Evolutionary conservation across 352 stramenopile genomes (phyloP), one percentile per base, ranked within the genome.

Genomic region (Phytopythium litorale): DNA sequence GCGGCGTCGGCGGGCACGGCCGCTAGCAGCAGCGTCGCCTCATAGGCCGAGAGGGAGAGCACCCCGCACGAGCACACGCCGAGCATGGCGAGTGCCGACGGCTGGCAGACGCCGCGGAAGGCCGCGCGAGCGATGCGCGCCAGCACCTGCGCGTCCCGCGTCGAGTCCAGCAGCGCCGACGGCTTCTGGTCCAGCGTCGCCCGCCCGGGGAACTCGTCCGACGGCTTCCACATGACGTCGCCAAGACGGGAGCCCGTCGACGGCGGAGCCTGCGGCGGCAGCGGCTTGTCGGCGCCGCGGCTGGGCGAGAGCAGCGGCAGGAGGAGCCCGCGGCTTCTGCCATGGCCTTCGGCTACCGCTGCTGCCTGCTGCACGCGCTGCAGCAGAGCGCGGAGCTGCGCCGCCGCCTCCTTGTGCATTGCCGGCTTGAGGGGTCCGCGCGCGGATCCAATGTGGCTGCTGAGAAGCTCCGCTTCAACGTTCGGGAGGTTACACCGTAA

Each of bases 191-290:
- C 56, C 60, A 84, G 71, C 42, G 72, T 79, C 23, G 70, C 68
- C 58, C 67, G 61, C 11, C 76, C 76, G 3, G 74, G 76, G 58
- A 88, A 88, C 61, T 88, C 78, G 51, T 88, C 70, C 58, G 78
- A 68, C 54, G 72, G 71, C 53, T 82, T 81, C 78, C 78, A 88
- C 61, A 88, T 70, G 28, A 74, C 73, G 51, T 88, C 78, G 40
- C 73, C 68, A 18, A 88, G 64, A 11, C 75, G 74, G 33, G n/a
- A 37, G 5, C 28, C 25, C 2, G 25, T 63, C 60, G 19, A 60
- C 56, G 30, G 32, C 15, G 51, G 19, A 4, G 32, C 19, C 5
- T 19, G n/a, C 7, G 18, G 4, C 18, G 32, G 23, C 52, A 15
- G 52, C 21, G n/a, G 38, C 18, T 32, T 28, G 6, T 23, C 16